These are phyloP conservation scores for Coprinopsis sp. DNA, from an alignment of 768 basidiomycete species.

Conservation along the genomic window DNA sequence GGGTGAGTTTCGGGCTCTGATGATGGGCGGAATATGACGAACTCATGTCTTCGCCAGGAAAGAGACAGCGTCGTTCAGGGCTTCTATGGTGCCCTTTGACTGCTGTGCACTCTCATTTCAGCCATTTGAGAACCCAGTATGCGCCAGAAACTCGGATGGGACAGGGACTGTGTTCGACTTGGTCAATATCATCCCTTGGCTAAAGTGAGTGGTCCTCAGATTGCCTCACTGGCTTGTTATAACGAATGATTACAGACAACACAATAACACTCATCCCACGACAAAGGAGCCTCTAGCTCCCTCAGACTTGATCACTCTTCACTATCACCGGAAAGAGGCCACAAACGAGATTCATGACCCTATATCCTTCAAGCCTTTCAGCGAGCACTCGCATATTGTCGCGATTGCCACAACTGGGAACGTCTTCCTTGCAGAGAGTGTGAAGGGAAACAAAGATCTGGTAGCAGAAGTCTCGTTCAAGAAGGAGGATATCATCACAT, in stretches of 20 bases:
- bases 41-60: slow-evolving; percentile 43
- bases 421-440: slow-evolving; percentile 88
- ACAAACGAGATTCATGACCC: slow-evolving; percentile 92
- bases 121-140: slow-evolving; percentile 85
- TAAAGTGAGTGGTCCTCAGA: slow-evolving; percentile 56
- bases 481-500: slow-evolving; percentile 88
- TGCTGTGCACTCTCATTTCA: slow-evolving; percentile 91
- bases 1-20: slow-evolving; percentile 39
- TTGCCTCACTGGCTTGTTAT: no score
- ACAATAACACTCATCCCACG: slow-evolving; percentile 74
- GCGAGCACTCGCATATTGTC: slow-evolving; percentile 92
- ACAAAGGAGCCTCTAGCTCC: slow-evolving; percentile 70
- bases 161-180: slow-evolving; percentile 83
- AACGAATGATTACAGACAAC: slow-evolving; percentile 54
- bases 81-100: slow-evolving; percentile 74
- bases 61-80: slow-evolving; percentile 60
- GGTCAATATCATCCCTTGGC: slow-evolving; percentile 90
- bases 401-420: slow-evolving; percentile 88
- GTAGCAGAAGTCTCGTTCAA: slow-evolving; percentile 81
- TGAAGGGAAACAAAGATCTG: slow-evolving; percentile 83
- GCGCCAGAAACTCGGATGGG: slow-evolving; percentile 76
- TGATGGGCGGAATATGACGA: slow-evolving; percentile 7
- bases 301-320: slow-evolving; percentile 70
- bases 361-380: slow-evolving; percentile 97
- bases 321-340: slow-evolving; percentile 77